Conservation (phyloP, 768 basidiomycete genomes). For the Nidularia pulvinata region DNA sequence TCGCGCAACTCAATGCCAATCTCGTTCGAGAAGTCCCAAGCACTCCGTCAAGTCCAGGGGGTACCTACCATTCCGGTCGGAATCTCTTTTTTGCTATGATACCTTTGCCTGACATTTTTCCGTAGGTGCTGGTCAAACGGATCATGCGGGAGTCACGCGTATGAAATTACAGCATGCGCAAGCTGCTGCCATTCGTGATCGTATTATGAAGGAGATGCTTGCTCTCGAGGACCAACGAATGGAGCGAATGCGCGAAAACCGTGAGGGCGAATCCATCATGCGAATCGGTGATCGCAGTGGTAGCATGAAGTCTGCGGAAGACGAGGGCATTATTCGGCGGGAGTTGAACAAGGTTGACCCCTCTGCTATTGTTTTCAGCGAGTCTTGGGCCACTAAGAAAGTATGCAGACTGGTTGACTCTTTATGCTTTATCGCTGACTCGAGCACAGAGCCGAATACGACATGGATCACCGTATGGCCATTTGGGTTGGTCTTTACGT, state of each 20-base stretch:
- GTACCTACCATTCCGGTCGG: too few relatives aligned
- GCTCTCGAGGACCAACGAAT: constrained; percentile 96
- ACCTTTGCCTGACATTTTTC: too few relatives aligned
- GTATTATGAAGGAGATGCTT: constrained; percentile 99
- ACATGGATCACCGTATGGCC: constrained; percentile 93
- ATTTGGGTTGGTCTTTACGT: constrained; percentile 60
- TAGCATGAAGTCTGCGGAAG: constrained; percentile 73
- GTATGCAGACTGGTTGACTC: constrained; percentile 25
- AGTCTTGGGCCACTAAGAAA: constrained; percentile 95
- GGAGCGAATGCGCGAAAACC: constrained; percentile 80
- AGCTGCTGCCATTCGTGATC: constrained; percentile 87
- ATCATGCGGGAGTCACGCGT: constrained; percentile 29
- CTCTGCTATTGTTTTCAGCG: constrained; percentile 93
- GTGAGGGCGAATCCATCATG: constrained; percentile 67
- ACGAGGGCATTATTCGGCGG: constrained; percentile 90
- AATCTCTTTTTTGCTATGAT: too few relatives aligned
- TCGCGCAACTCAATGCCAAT: constrained; percentile 91
- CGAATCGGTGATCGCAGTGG: constrained; percentile 50
- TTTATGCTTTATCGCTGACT: background rate
- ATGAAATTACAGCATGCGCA: constrained; percentile 81
- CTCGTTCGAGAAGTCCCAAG: constrained; percentile 49
- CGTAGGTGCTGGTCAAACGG: background rate
- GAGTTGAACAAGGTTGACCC: constrained; percentile 97
- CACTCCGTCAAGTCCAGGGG: constrained; percentile 3
- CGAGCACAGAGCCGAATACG: constrained; percentile 79